Conservation (phyloP, 225 moss, liverwort and hornwort species). For the Bryoerythrophyllum caledonicum region DNA sequence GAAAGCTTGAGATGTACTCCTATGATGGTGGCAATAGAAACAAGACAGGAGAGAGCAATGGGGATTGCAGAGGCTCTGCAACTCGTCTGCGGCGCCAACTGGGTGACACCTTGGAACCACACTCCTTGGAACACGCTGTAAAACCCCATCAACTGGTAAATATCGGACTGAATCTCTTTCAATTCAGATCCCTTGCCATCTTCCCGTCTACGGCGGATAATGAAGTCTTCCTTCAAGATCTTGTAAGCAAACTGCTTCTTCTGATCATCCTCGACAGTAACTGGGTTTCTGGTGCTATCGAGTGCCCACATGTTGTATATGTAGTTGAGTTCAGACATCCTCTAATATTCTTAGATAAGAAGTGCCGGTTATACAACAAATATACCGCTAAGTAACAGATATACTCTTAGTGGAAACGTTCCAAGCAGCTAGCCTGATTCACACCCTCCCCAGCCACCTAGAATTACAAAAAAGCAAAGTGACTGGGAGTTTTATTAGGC, state of each 20-base stretch:
- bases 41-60: not conserved
- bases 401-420: no score
- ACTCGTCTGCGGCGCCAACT: not conserved
- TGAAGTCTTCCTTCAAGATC: not conserved
- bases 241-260: not conserved
- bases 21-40: not conserved
- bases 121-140: not conserved
- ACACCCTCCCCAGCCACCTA: no score
- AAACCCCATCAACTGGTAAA: not conserved
- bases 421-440: no score
- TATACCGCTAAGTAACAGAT: no score
- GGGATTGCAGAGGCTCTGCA: not conserved
- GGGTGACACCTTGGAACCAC: not conserved
- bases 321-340: not conserved
- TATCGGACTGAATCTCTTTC: not conserved
- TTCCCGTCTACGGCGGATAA: not conserved
- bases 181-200: not conserved
- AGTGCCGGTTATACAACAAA: not conserved
- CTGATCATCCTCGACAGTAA: accelerated
- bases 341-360: not conserved
- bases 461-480: no score
- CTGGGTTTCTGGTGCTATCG: not conserved
- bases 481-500: no score
- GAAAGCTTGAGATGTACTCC: not conserved
- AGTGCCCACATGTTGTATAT: not conserved